Evolutionary conservation across 495 filamentous ascomycete genomes (phyloP), one percentile per base, ranked within the genome.

Genomic region (Lophiotrema nucula): DNA sequence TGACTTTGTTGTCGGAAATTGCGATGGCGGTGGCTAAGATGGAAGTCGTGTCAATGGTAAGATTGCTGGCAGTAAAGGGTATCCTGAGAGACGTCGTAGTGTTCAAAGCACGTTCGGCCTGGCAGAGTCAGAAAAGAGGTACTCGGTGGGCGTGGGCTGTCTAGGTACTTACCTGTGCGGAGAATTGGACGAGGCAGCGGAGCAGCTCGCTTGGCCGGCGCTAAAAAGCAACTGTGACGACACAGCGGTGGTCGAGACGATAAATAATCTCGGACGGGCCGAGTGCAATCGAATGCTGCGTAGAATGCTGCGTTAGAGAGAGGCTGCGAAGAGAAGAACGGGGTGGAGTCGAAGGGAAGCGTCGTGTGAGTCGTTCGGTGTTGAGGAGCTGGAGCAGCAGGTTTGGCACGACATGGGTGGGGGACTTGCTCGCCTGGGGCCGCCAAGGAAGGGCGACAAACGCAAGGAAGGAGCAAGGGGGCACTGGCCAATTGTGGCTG

Each of bases 1-100:
- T 18, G 24, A 52, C 28, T 15, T 24, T 56, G 51, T 47, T 41
- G 25, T 53, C 25, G 51, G 56, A 60, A 35, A 60, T 60, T 53
- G 57, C 57, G 49, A 49, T 48, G 57, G 49, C 49, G 49, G 13
- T n/a, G 50, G 50, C 27, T 39, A 15, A 45, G 48, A 2, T 41
- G 18, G 46, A 16, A 18, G 28, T 16, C 11, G 27, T 13, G 19
- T 53, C 6, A 39, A 43, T 3, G 25, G 28, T 12, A 46, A 41
- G 42, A 35, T 23, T 41, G 54, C 19, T 26, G 35, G 54, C 28
- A 41, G 43, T 56, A 16, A 23, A 23, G 18, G 3, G 43, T 23
- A 3, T 41, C 25, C 26, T 19, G 18, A 19, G 21, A 42, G 44
- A 44, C 37, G 37, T 3, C n/a, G 26, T 35, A 15, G 31, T 35